These are phyloP conservation scores for Monascus ruber DNA, from an alignment of 2,329 filamentous ascomycete species.

Conservation along the genomic window DNA sequence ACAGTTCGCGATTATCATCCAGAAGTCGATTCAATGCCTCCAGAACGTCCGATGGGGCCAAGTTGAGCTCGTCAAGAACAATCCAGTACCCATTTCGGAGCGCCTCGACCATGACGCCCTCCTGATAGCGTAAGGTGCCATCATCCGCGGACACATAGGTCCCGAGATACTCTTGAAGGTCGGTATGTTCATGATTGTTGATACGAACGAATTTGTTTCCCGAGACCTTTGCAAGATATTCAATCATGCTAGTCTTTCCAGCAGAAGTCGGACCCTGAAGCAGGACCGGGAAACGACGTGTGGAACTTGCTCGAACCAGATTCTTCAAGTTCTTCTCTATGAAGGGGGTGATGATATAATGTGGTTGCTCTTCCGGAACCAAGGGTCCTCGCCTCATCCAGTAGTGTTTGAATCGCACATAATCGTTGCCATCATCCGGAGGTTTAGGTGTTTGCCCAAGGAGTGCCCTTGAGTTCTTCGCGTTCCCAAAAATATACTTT, in stretches of 20 bases:
- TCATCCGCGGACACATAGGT: constrained; percentile 81
- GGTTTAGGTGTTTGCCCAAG: constrained; percentile 67
- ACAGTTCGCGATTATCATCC: constrained; percentile 89
- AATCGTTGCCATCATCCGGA: constrained; percentile 62
- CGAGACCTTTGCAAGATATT: constrained; percentile 91
- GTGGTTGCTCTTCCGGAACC: constrained; percentile 56
- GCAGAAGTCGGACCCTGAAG: constrained; percentile 95
- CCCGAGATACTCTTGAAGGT: constrained; percentile 93
- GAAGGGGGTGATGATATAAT: constrained; percentile 95
- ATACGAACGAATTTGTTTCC: constrained; percentile 97
- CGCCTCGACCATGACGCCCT: constrained; percentile 85
- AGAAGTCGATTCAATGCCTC: constrained; percentile 91
- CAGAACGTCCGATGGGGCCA: constrained; percentile 92
- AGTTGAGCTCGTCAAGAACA: constrained; percentile 90
- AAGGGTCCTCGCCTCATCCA: constrained; percentile 73
- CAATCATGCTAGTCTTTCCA: constrained; percentile 99
- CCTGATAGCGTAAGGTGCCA: constrained; percentile 80
- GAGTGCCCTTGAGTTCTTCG: constrained; percentile 58
- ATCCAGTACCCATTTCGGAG: constrained; percentile 94
- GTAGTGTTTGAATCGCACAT: constrained; percentile 80
- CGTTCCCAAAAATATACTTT: constrained; percentile 62
- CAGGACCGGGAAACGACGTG: constrained; percentile 79
- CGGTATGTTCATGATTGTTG: constrained; percentile 98
- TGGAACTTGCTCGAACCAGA: constrained; percentile 84
- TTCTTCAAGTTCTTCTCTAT: constrained; percentile 93